Percentiles rank a stretch among this genome's conserved stretches.
Evolutionary conservation across 805 yeast species (phyloP).

Genomic region (Metschnikowia similis): DNA sequence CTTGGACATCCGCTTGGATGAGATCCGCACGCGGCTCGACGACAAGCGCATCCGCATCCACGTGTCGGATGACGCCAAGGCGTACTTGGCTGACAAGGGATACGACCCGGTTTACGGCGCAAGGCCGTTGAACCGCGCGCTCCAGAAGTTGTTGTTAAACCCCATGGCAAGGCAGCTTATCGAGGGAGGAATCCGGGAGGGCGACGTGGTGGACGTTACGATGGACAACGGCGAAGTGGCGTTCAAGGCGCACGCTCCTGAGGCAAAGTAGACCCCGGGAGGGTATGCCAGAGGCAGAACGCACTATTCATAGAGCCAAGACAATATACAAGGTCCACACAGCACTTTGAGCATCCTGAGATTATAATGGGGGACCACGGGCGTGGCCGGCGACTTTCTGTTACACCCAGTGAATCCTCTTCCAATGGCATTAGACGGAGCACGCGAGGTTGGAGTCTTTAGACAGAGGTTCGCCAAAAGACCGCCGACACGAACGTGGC

Average conservation of each 20-base stretch:
- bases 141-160: slow-evolving; percentile 79
- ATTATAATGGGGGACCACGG: no score
- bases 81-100: slow-evolving; percentile 78
- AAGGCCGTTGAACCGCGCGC: slow-evolving; percentile 86
- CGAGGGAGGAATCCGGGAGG: slow-evolving; percentile 61
- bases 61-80: slow-evolving; percentile 61
- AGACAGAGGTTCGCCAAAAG: no score
- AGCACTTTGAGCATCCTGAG: no score
- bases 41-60: slow-evolving; percentile 70
- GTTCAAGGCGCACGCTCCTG: slow-evolving; percentile 22
- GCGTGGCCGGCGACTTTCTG: no score
- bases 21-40: slow-evolving; percentile 70
- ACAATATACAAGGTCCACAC: not conserved
- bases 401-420: no score
- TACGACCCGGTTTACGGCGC: slow-evolving; percentile 94
- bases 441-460: no score
- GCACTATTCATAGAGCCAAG: not conserved
- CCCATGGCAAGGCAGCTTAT: slow-evolving; percentile 81
- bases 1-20: slow-evolving; percentile 78
- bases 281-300: no score
- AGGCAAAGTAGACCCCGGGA: no score
- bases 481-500: no score
- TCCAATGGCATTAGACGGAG: no score
- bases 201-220: slow-evolving; percentile 28
- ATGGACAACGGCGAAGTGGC: slow-evolving; percentile 23